These are phyloP conservation scores for Lentinula edodes DNA, from an alignment of 768 basidiomycete species.

Conservation along the genomic window DNA sequence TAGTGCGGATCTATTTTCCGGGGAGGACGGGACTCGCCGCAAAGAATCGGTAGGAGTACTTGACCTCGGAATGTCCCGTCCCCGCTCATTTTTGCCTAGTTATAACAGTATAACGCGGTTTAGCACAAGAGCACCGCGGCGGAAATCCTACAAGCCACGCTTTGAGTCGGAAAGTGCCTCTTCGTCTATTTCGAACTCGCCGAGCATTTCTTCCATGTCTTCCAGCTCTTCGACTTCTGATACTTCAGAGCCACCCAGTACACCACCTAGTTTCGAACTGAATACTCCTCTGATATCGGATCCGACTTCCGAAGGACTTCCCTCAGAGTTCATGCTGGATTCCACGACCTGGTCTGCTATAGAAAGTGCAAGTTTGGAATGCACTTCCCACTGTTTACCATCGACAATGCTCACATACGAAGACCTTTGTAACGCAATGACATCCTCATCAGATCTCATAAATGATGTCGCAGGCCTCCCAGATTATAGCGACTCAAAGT, in stretches of 20 bases:
- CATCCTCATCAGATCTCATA: neutral
- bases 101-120: conserved; percentile 8
- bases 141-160: neutral
- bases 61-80: neutral
- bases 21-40: conserved; percentile 54
- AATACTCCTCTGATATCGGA: neutral
- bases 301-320: neutral
- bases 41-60: conserved; percentile 43
- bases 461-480: neutral
- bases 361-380: neutral
- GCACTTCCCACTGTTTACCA: neutral
- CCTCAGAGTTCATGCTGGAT: neutral
- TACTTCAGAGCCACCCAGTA: neutral
- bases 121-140: neutral
- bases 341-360: neutral
- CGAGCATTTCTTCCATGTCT: neutral
- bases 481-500: neutral
- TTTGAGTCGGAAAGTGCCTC: neutral
- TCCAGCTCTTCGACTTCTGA: neutral
- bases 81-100: neutral
- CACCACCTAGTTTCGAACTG: neutral
- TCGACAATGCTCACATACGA: neutral
- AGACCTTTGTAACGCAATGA: neutral
- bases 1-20: conserved; percentile 56
- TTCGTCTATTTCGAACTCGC: neutral